Conservation (phyloP, 1,284 basidiomycete genomes). For the Abortiporus biennis region DNA sequence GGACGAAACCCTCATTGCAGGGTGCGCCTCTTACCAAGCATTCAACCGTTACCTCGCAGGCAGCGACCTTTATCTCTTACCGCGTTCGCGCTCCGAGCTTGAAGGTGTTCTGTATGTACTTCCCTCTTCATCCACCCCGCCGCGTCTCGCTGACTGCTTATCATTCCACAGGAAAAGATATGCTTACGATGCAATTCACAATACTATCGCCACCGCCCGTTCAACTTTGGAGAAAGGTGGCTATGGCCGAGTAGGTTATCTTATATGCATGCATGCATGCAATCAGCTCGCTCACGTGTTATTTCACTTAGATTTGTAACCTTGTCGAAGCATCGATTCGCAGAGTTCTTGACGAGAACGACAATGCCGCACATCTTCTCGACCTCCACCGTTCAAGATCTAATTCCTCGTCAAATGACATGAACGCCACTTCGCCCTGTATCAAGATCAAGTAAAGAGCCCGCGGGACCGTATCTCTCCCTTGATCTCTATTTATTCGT, state of each 20-base stretch:
- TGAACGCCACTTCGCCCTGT: conserved; percentile 17
- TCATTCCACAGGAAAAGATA: conserved; percentile 51
- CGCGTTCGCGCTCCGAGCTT: conserved; percentile 56
- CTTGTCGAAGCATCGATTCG: conserved; percentile 64
- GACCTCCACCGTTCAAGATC: conserved; percentile 42
- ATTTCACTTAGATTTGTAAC: conserved; percentile 48
- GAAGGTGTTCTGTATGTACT: conserved; percentile 62
- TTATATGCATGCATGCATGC: neutral
- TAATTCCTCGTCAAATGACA: conserved; percentile 14
- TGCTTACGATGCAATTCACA: conserved; percentile 73
- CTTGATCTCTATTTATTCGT: conserved; percentile 5
- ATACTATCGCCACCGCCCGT: conserved; percentile 64
- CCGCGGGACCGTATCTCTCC: neutral
- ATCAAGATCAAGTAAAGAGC: conserved; percentile 25
- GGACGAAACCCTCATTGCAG: conserved; percentile 66
- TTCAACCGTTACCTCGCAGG: conserved; percentile 33
- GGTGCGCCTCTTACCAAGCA: conserved; percentile 44
- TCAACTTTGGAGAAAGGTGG: conserved; percentile 60
- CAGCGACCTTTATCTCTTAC: conserved; percentile 61
- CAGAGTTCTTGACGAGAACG: conserved; percentile 57
- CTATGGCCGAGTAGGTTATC: conserved; percentile 59
- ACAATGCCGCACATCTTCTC: conserved; percentile 60
- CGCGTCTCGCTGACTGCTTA: conserved; percentile 8
- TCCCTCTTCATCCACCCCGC: conserved; percentile 4
- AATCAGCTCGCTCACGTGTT: conserved; percentile 7